Conservation (phyloP, 2,329 filamentous ascomycete genomes). For the Trichoderma afroharzianum region DNA sequence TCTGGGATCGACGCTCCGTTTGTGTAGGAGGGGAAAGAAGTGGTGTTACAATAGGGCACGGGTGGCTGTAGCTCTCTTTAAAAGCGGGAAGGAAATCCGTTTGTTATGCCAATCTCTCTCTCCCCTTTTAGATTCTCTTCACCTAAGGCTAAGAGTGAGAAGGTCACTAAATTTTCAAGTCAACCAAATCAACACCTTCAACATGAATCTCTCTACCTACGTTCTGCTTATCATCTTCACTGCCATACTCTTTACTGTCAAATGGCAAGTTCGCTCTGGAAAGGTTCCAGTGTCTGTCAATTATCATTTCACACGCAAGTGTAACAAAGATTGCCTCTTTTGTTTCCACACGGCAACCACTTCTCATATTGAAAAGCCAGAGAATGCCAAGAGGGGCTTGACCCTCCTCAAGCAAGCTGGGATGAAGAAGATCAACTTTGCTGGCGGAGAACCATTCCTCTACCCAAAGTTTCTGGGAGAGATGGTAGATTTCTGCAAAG, state of each 20-base stretch:
- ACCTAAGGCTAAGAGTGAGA: too few relatives aligned
- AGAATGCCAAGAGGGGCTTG: background rate
- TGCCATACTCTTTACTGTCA: background rate
- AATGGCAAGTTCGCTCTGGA: background rate
- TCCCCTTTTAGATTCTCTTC: background rate
- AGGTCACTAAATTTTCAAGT: too few relatives aligned
- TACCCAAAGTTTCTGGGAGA: background rate
- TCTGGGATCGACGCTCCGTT: background rate
- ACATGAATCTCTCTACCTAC: background rate
- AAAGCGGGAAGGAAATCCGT: background rate
- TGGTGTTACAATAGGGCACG: background rate
- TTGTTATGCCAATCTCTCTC: background rate
- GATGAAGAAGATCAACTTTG: constrained; percentile 7
- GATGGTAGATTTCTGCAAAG: background rate
- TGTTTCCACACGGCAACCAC: background rate
- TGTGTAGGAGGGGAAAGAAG: background rate
- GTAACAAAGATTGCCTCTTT: background rate
- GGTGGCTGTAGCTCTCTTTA: background rate
- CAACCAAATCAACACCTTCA: background rate
- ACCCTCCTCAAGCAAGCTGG: background rate
- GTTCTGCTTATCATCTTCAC: background rate
- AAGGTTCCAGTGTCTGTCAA: background rate
- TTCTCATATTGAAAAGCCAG: background rate
- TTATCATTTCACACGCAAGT: background rate
- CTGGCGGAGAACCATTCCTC: background rate